phyloP scores from a whole-genome alignment of 768 basidiomycete genomes.

The Suillus luteus region DNA sequence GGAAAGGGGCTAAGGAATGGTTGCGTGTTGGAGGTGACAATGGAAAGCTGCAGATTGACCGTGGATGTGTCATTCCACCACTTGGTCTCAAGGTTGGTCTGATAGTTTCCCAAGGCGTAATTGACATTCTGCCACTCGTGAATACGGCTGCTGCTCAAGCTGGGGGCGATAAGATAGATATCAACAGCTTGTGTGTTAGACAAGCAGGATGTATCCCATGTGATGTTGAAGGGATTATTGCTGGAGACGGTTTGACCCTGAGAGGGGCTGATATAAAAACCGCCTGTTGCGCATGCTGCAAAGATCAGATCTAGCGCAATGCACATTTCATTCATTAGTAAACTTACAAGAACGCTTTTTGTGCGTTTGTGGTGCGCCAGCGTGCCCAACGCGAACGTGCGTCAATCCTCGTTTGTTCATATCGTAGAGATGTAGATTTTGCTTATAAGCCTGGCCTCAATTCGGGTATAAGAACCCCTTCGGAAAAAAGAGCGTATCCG shows the following conservation, averaged over 20 bases:
- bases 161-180: conserved; percentile 67
- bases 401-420: conserved; percentile 34
- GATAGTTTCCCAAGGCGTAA: conserved; percentile 49
- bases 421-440: conserved; percentile 14
- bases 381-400: conserved; percentile 27
- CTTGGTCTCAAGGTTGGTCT: conserved; percentile 52
- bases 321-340: background rate
- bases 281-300: conserved; percentile 55
- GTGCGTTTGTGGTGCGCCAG: conserved; percentile 21
- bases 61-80: conserved; percentile 70
- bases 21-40: conserved; percentile 52
- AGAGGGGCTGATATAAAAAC: conserved; percentile 61
- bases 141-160: conserved; percentile 42
- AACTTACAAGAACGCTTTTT: conserved; percentile 32
- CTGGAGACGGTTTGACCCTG: conserved; percentile 48
- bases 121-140: conserved; percentile 60
- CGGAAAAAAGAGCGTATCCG: conserved; percentile 31
- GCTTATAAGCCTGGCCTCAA: conserved; percentile 4
- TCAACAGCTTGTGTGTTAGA: conserved; percentile 49
- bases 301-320: conserved; percentile 12
- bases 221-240: conserved; percentile 51
- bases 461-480: conserved; percentile 14
- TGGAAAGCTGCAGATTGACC: conserved; percentile 56
- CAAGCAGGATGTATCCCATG: conserved; percentile 69
- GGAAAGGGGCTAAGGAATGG: conserved; percentile 55